phyloP scores from a whole-genome alignment of 1,284 basidiomycete species.

The Vanrija pseudolonga region DNA sequence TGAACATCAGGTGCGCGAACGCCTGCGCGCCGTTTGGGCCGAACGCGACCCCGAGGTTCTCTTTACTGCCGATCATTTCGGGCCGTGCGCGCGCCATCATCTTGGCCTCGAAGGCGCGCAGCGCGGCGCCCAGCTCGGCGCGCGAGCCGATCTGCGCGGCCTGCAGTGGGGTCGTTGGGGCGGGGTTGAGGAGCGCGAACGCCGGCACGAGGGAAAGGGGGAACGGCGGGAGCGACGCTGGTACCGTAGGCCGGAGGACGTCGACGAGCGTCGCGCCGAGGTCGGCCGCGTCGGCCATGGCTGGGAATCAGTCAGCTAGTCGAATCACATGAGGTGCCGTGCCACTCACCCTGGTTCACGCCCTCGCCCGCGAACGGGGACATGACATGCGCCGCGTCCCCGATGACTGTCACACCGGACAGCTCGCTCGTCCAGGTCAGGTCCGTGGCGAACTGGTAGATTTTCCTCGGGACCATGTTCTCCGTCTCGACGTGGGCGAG shows the following conservation, averaged over 20 bases:
- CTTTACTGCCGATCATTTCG: slow-evolving; percentile 11
- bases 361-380: slow-evolving; percentile 53
- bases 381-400: slow-evolving; percentile 56
- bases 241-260: slow-evolving; percentile 3
- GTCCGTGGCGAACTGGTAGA: slow-evolving; percentile 26
- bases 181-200: slow-evolving; percentile 2
- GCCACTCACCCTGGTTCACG: slow-evolving; percentile 45
- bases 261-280: slow-evolving; percentile 36
- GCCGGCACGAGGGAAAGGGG: slow-evolving; percentile 17
- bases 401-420: slow-evolving; percentile 26
- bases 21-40: slow-evolving; percentile 1
- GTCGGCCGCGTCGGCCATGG: slow-evolving; percentile 29
- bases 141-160: not conserved
- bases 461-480: slow-evolving; percentile 22
- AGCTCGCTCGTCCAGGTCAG: slow-evolving; percentile 25
- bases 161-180: not conserved
- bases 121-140: slow-evolving; percentile 7
- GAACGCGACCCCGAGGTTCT: slow-evolving; percentile 6
- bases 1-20: not conserved
- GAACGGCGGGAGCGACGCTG: slow-evolving; percentile 12
- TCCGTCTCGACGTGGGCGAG: slow-evolving; percentile 32
- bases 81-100: slow-evolving; percentile 23
- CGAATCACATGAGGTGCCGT: no score
- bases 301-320: slow-evolving; percentile 6
- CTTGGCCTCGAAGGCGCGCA: slow-evolving; percentile 18